A percentile compares a stretch with the other conserved stretches of the same genome.
phyloP scores from a whole-genome alignment of 2,329 filamentous ascomycete genomes.

The Colletotrichum tabaci region DNA sequence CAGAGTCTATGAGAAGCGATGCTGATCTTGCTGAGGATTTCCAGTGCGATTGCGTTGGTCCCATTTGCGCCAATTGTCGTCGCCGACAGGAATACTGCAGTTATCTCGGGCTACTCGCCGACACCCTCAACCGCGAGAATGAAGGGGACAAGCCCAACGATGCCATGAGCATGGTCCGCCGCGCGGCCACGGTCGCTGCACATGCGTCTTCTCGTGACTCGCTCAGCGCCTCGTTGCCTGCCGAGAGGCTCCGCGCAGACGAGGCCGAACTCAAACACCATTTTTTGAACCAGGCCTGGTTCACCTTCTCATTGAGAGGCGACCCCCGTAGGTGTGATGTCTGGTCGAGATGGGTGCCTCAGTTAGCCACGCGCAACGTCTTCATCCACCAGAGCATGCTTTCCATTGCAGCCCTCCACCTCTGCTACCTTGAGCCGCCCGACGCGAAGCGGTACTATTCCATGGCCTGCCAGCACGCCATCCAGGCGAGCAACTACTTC shows the following conservation, averaged over 20 bases:
- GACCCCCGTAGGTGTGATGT: conserved; percentile 42
- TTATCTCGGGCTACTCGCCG: conserved; percentile 40
- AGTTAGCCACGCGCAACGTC: conserved; percentile 39
- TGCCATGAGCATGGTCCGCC: conserved; percentile 36
- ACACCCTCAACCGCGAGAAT: conserved; percentile 41
- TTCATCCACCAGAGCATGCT: conserved; percentile 43
- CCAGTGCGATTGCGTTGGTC: conserved; percentile 42
- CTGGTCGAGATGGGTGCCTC: conserved; percentile 42
- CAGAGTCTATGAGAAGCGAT: background rate
- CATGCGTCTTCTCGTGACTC: conserved; percentile 40
- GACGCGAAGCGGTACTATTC: conserved; percentile 42
- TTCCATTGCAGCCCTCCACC: conserved; percentile 40
- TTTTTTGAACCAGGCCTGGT: conserved; percentile 42
- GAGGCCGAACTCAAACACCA: conserved; percentile 43
- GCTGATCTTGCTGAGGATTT: background rate
- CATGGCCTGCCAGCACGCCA: conserved; percentile 41
- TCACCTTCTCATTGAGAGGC: conserved; percentile 37
- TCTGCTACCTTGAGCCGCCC: conserved; percentile 41
- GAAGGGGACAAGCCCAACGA: conserved; percentile 25
- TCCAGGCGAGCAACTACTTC: conserved; percentile 43
- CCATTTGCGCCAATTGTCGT: conserved; percentile 41
- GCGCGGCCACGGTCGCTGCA: conserved; percentile 38
- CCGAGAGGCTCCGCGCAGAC: conserved; percentile 40
- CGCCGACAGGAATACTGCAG: conserved; percentile 42
- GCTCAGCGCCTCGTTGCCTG: conserved; percentile 35